Percentiles rank a stretch among this genome's conserved stretches.
phyloP scores from a whole-genome alignment of 140 eudicot species.

The Stevia rebaudiana region DNA sequence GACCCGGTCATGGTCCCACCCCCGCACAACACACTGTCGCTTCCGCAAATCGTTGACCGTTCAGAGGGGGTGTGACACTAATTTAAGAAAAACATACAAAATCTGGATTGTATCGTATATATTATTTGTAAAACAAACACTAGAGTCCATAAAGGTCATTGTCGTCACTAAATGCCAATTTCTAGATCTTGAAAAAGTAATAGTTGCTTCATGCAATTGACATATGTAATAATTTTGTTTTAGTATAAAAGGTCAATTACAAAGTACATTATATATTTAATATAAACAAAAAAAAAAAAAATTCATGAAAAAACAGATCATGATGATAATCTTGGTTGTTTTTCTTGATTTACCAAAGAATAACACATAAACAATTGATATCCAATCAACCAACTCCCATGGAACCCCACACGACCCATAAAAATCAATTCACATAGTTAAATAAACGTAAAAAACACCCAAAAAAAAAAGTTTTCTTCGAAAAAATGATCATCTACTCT shows the following conservation, averaged over 20 bases:
- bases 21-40: too few species aligned
- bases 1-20: too few species aligned
- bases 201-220: background rate
- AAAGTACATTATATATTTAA: background rate
- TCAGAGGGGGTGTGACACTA: too few species aligned
- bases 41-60: too few species aligned
- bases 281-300: background rate
- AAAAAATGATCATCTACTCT: constrained; percentile 17
- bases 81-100: too few species aligned
- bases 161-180: background rate
- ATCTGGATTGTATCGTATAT: too few species aligned
- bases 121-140: too few species aligned
- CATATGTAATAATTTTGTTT: too few species aligned
- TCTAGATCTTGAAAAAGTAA: background rate
- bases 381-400: constrained; percentile 23
- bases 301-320: constrained; percentile 8
- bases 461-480: background rate
- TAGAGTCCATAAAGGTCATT: too few species aligned
- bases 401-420: constrained; percentile 18
- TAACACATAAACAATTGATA: constrained; percentile 25
- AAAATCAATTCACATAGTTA: constrained; percentile 15
- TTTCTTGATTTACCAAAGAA: constrained; percentile 25
- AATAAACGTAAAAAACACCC: constrained; percentile 21
- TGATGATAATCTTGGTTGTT: constrained; percentile 26
- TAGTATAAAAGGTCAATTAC: too few species aligned